Evolutionary conservation across 2,329 filamentous ascomycete species (phyloP), one percentile per base, ranked within the genome.

Genomic region (Fusarium sp.): DNA sequence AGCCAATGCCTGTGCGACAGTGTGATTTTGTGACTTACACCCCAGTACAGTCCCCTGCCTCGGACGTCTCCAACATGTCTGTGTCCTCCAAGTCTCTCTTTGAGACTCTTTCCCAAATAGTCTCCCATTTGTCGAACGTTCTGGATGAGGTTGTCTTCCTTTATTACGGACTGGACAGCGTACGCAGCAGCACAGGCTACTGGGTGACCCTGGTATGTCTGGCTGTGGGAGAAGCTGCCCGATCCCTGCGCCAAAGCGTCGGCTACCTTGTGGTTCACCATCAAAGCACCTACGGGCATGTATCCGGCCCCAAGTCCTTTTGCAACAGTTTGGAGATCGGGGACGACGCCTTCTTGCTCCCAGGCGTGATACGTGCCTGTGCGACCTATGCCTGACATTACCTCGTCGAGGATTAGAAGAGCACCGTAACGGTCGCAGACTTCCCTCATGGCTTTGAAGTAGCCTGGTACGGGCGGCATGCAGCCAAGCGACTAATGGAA

Each of bases 321-420:
- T 0, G 88, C 91, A 2, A 92, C 79, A 0, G 89, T 88, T 74
- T 91, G 87, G 2, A 94, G 84, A 73, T 94, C 91, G 0, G 91
- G 91, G 0, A 74, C 64, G 0, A 85, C 68, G 3, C 11, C 82
- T 80, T 91, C 86, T 44, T 90, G 84, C 68, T 92, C 84, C 86
- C 88, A 92, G 2, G 89, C 88, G 78, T 92, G 87, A 67, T 92
- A 75, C 2, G 83, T 88, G 0, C 89, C 90, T 0, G 84, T 86
- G 3, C 90, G 84, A 1, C 90, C 90, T 78, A 88, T 88, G 9
- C 90, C 90, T 44, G 87, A 91, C 91, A 94, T 94, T 66, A 94
- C 86, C 76, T 89, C 86, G 60, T 89, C 87, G 2, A 88, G 66
- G 16, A 88, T 82, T 2, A 90, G 79, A 4, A 91, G 81, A 0